Conservation (phyloP, 139 green algal genomes). For the Chlamydomonas sphaeroides region DNA sequence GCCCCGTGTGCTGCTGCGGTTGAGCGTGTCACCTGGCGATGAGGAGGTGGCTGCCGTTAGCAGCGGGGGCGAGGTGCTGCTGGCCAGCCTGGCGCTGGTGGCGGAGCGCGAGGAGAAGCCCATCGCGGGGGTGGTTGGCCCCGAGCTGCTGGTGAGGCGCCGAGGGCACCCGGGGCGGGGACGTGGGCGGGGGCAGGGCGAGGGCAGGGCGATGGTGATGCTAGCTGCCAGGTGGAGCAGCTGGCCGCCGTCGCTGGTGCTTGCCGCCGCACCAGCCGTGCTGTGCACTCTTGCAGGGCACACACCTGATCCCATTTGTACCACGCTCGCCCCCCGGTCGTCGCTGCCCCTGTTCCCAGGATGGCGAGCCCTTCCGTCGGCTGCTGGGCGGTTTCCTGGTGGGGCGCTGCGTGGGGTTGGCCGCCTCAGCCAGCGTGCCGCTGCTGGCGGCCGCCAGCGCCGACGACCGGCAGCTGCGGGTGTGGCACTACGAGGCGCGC, state of each 20-base stretch:
- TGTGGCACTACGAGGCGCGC: slow-evolving; percentile 45
- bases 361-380: slow-evolving; percentile 41
- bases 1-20: background rate
- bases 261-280: no score
- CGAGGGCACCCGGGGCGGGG: no score
- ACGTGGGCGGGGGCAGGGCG: background rate
- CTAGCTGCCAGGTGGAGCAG: no score
- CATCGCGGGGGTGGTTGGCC: slow-evolving; percentile 35
- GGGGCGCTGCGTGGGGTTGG: slow-evolving; percentile 18
- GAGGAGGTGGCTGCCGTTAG: slow-evolving; percentile 28
- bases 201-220: no score
- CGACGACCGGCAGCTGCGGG: slow-evolving; percentile 36
- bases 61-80: background rate
- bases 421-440: slow-evolving; percentile 14
- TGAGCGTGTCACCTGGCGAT: background rate
- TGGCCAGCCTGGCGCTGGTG: slow-evolving; percentile 20
- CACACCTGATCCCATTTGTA: no score
- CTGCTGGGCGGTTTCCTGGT: slow-evolving; percentile 36
- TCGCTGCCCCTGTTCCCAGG: slow-evolving; percentile 4
- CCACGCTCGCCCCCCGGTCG: background rate
- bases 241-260: no score
- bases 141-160: slow-evolving; percentile 29
- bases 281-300: no score
- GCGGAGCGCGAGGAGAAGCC: slow-evolving; percentile 45
- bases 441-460: slow-evolving; percentile 34